Evolutionary conservation across 208 protist genomes (phyloP), one percentile per base, ranked within the genome.

Genomic region (Naegleria lovaniensis): DNA sequence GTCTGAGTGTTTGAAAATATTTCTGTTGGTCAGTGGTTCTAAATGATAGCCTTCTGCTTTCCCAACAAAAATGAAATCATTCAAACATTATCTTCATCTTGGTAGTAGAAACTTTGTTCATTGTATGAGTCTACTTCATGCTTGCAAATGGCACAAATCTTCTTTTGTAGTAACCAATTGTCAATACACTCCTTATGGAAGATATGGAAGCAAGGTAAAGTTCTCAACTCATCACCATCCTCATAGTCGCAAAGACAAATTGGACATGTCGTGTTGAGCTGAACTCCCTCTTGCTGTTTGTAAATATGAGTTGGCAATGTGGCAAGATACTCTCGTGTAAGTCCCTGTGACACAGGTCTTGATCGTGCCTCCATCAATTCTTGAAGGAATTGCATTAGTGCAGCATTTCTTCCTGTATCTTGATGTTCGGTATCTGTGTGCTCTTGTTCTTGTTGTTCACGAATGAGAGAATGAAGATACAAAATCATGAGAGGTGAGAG

Each of bases 161-260:
- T 52, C 19, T n/a, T 76, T 43, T 84, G 52, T 22, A 43, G 13
- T 0, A 91, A 55, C 90, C 90, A 91, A 55, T 83, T 86, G 43
- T 91, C 83, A 84, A 91, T 91, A 52, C 90, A 91, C 33, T 90
- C 38, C 19, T n/a, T 40, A 58, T 91, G 90, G 41, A 91, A 91
- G 5, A 43, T 67, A 22, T 91, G 90, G n/a, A 89, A 85, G 83
- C 90, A 91, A 29, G 52, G 43, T n/a, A 91, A 55, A 33, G 48
- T 90, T 75, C 55, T 67, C 16, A 89, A 79, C 19, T 67, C 52
- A 48, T 87, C 59, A 16, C 48, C 90, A 39, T 88, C 52, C 75
- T 83, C 90, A 83, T 88, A 88, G 0, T 87, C 90, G n/a, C 36
- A 19, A 16, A 91, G 52, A 33, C 90, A 91, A 55, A 91, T 83